Evolutionary conservation across 2,329 filamentous ascomycete species (phyloP).

Genomic region (Microsporum ferrugineum): DNA sequence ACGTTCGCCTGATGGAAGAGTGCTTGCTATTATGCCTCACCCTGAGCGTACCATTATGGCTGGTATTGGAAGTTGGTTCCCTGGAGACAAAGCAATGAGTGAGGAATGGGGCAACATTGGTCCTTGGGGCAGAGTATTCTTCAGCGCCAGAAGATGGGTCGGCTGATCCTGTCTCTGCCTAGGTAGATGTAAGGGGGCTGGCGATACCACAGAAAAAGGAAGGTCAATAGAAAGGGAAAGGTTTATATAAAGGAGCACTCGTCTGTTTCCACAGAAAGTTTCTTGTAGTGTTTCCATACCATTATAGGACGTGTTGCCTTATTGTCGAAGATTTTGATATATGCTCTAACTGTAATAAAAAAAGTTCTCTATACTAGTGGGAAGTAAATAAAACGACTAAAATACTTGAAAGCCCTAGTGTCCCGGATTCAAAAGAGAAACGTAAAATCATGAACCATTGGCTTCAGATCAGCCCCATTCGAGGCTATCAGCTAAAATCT

Average conservation of each 20-base stretch:
- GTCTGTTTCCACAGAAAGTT: not conserved
- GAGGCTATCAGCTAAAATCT: constrained; percentile 68
- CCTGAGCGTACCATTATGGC: constrained; percentile 79
- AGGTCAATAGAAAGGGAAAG: not conserved
- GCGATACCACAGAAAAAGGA: not conserved
- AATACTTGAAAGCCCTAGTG: not conserved
- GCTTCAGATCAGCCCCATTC: constrained; percentile 36
- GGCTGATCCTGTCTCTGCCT: constrained; percentile 36
- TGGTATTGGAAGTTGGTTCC: constrained; percentile 65
- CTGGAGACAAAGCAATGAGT: constrained; percentile 41
- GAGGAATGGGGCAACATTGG: constrained; percentile 68
- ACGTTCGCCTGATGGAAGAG: constrained; percentile 62
- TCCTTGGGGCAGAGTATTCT: constrained; percentile 78
- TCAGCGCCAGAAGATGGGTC: constrained; percentile 79
- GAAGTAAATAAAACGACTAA: not conserved
- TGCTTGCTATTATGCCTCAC: constrained; percentile 86
- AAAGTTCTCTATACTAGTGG: not conserved
- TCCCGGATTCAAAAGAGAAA: not conserved
- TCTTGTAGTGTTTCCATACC: not conserved
- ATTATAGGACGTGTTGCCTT: not conserved
- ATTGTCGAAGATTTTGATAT: not conserved
- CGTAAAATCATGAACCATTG: not conserved
- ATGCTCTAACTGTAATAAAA: not conserved
- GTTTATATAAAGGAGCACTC: not conserved
- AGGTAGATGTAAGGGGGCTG: not conserved